Evolutionary conservation across 805 yeast genomes (phyloP).

Genomic region (Saturnispora gosingensis): DNA sequence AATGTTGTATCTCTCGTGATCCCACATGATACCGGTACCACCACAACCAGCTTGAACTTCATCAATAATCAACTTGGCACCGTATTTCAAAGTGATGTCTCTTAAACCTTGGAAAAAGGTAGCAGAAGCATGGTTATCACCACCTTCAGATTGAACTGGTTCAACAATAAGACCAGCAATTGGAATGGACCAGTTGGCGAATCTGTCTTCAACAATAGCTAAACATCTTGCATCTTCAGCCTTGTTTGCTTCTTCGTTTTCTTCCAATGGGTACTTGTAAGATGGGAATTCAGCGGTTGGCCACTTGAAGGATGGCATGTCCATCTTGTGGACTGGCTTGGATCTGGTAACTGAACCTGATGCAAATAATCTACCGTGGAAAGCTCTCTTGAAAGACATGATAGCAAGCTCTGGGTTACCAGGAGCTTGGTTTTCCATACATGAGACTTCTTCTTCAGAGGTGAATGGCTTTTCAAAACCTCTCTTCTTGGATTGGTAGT

Average conservation of each 20-base stretch:
- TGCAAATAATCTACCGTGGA: constrained; percentile 94
- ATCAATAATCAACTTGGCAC: constrained; percentile 65
- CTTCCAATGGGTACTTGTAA: constrained; percentile 66
- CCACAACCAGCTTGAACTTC: constrained; percentile 91
- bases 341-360: constrained; percentile 87
- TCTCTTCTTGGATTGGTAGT: constrained; percentile 62
- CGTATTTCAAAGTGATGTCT: constrained; percentile 62
- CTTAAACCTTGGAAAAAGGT: constrained; percentile 76
- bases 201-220: constrained; percentile 60
- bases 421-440: constrained; percentile 77
- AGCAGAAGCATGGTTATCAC: constrained; percentile 78
- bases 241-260: constrained; percentile 71
- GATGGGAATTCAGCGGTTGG: constrained; percentile 90
- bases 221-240: constrained; percentile 79
- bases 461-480: constrained; percentile 55
- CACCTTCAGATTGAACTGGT: constrained; percentile 89
- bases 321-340: constrained; percentile 89
- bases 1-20: constrained; percentile 76
- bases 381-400: constrained; percentile 76
- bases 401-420: constrained; percentile 85
- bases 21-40: constrained; percentile 82
- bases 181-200: constrained; percentile 60
- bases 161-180: constrained; percentile 86
- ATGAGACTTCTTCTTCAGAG: constrained; percentile 56
- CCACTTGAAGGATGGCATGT: constrained; percentile 91